Base-by-base conservation (phyloP, 2,329 filamentous ascomycete species). In the Lomentospora prolificans region DNA sequence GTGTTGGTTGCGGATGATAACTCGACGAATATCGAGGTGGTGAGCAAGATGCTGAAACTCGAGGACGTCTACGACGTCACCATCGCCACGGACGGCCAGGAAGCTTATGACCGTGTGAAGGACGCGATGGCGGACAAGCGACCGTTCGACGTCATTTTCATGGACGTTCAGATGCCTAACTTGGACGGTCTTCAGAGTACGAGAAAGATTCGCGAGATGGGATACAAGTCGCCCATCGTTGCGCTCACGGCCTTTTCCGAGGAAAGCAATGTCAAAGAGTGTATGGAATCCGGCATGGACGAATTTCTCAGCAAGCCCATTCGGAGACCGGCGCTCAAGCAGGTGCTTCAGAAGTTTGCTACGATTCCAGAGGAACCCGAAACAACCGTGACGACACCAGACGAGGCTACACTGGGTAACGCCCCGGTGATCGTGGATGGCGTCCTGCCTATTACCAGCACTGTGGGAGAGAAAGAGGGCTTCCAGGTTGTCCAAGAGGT, bases 121-220 rank as follows among this genome's bases (percentile, higher is more conserved):
- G 83, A 83, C 14, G 87, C 84, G 60, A 94, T 95, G 87, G 82
- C 85, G 52, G 79, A 79, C 27, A 79, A 85, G 54, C 76, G 80
- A 55, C 79, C 80, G 2, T 96, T 92, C 66, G 89, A 95, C 62
- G 76, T 96, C 25, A 92, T 96, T 60, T 94, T 96, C 65, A 96
- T 96, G 91, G 91, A 96, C 64, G 86, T 96, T 6, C 89, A 89
- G 70, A 96, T 96, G 91, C 91, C 91, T 3, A 95, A 94, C 60
- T 79, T 96, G 12, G 90, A 96, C 64, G 91, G 91, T 1, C 73
- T 96, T 24, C 86, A 96, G 66, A 91, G 87, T 50, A 96, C 91
- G 1, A 81, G 86, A 8, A 74, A 95, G 31, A 96, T 96, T 62
- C 82, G 91, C 5, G 76, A 90, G 66, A 87, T 92, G 74, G 91